Conservation (phyloP, 129 eudicot species). For the Helichrysum umbraculigerum region DNA sequence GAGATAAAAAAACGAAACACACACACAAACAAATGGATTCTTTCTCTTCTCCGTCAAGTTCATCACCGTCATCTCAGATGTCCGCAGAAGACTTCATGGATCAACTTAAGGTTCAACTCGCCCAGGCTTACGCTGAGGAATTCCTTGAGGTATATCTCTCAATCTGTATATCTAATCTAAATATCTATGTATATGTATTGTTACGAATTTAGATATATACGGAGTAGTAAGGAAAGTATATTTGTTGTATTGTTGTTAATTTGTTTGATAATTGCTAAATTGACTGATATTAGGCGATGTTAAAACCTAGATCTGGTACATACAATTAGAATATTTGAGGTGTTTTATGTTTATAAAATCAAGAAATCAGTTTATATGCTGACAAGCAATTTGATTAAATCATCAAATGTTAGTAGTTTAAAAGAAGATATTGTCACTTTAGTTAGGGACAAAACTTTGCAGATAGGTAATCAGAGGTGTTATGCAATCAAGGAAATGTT, state of each 20-base stretch:
- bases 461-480: not conserved
- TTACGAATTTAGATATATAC: not conserved
- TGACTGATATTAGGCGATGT: not conserved
- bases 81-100: constrained; percentile 67
- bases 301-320: not conserved
- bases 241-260: too few relatives aligned
- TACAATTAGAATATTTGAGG: too few relatives aligned
- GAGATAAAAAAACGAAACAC: not conserved
- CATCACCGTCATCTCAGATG: constrained; percentile 53
- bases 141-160: constrained; percentile 62
- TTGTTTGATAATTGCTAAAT: not conserved
- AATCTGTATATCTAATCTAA: not conserved
- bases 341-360: too few relatives aligned
- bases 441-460: too few relatives aligned
- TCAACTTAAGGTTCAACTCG: constrained; percentile 76
- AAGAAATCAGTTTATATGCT: too few relatives aligned
- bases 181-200: not conserved
- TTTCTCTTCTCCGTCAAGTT: constrained; percentile 65
- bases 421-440: not conserved
- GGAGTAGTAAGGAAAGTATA: not conserved
- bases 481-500: not conserved
- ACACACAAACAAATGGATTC: constrained; percentile 56
- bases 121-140: constrained; percentile 88
- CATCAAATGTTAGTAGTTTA: not conserved
- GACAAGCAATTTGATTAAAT: not conserved